Evolutionary conservation across 305 asterid genomes (phyloP), one percentile per base, ranked within the genome.

Genomic region (Fraxinus ornus): DNA sequence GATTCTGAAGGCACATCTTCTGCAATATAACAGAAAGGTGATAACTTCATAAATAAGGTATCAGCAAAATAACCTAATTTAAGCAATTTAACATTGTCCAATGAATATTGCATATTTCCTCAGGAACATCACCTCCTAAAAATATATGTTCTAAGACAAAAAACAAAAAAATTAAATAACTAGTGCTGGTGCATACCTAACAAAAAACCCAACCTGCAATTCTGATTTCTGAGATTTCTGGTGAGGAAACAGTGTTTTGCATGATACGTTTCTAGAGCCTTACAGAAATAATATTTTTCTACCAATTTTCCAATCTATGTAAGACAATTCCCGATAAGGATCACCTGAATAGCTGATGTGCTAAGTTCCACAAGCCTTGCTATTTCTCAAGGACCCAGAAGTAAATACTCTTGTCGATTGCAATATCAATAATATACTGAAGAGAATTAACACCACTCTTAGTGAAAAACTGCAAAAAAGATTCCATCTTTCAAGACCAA

Each of bases 221-320:
- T 87, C 49, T 82, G 88, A 78, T 82, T 78, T 75, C 83, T 76
- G 77, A 87, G 84, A 60, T 84, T 78, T 78, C 82, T 79, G 19
- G 81, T 74, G 74, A 81, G 74, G 81, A 86, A 84, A 84, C 98
- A 93, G 77, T 72, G 89, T 35, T 89, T 87, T 79, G 81, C 85
- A 19, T 84, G 77, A 83, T 80, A 87, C 37, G 82, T 79, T 77
- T 47, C 82, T 88, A 95, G 87, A 37, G 93, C 76, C 83, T 85
- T 79, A 76, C 97, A 95, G 88, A 93, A 95, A 78, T 82, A 71
- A 82, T 87, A 72, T 82, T 88, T 85, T 75, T 87, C 92, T 39
- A 93, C 95, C 88, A 89, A 83, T 83, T 87, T 81, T 77, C 89
- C 96, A 36, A 7, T 92, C 89, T 41, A 95, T 84, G 85, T 86